These are phyloP conservation scores for Haplosporangium sp. DNA, from an alignment of 371 early-diverging fungal genomes.

Conservation along the genomic window DNA sequence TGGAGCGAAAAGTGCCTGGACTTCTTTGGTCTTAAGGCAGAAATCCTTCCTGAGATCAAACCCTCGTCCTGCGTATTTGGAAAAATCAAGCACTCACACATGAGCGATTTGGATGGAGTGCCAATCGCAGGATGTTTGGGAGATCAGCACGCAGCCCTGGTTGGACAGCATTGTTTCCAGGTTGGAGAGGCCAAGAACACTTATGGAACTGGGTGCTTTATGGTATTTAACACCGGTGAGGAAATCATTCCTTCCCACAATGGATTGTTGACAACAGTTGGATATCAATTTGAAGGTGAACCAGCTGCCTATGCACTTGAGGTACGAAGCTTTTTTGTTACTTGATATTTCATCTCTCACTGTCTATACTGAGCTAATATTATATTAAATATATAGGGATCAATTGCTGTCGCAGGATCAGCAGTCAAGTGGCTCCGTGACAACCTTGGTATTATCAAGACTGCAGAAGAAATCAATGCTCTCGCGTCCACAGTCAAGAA, in stretches of 20 bases:
- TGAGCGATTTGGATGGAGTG: constrained; percentile 65
- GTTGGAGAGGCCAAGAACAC: constrained; percentile 95
- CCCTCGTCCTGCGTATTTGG: constrained; percentile 91
- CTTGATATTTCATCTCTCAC: neutral
- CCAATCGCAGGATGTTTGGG: constrained; percentile 91
- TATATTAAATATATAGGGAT: constrained; percentile 66
- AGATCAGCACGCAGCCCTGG: constrained; percentile 97
- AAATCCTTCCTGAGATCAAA: constrained; percentile 83
- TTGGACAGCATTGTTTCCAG: constrained; percentile 93
- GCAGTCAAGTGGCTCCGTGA: constrained; percentile 94
- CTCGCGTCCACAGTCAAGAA: constrained; percentile 72
- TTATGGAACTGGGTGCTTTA: constrained; percentile 96
- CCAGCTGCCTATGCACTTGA: constrained; percentile 90
- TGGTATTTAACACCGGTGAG: constrained; percentile 94
- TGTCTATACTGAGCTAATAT: neutral
- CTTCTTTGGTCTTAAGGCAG: constrained; percentile 78
- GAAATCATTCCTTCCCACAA: constrained; percentile 80
- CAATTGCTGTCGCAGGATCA: constrained; percentile 94
- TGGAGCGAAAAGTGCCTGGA: constrained; percentile 86
- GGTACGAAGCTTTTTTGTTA: constrained; percentile 20
- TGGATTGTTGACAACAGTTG: constrained; percentile 94
- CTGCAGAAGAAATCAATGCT: constrained; percentile 76
- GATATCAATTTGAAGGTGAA: constrained; percentile 88
- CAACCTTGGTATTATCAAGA: constrained; percentile 83
- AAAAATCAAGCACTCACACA: constrained; percentile 64